phyloP scores from a whole-genome alignment of 2,329 filamentous ascomycete genomes.

The Neopestalotiopsis sp. region DNA sequence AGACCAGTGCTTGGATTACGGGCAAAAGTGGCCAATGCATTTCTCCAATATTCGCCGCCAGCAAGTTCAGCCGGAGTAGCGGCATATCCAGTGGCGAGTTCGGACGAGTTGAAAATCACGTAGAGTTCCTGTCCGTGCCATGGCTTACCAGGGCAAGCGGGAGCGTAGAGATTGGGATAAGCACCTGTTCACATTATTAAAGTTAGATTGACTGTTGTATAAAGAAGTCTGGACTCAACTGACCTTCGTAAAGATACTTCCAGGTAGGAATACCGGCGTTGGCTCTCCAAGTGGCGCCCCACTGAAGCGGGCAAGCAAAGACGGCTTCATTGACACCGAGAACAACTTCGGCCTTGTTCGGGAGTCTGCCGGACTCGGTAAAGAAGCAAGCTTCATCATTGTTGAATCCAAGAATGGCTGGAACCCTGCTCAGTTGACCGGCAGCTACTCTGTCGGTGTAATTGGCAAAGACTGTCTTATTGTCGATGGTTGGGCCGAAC shows the following conservation, averaged over 20 bases:
- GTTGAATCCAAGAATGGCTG: neutral
- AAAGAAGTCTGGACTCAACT: neutral
- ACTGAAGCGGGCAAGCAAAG: neutral
- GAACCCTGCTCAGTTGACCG: neutral
- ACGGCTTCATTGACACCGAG: neutral
- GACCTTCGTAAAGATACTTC: neutral
- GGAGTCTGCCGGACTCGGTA: neutral
- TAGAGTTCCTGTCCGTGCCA: neutral
- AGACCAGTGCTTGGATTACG: neutral
- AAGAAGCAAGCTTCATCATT: neutral
- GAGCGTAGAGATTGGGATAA: neutral
- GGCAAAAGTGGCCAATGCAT: neutral
- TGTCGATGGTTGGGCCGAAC: neutral
- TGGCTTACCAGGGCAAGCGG: neutral
- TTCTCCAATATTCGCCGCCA: neutral
- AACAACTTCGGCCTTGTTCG: neutral
- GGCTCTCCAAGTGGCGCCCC: neutral
- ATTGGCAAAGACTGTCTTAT: neutral
- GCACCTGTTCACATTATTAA: neutral
- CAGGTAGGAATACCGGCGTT: neutral
- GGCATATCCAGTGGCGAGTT: neutral
- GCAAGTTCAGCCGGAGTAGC: neutral
- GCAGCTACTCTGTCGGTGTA: neutral
- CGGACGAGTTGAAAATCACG: neutral
- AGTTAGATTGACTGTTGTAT: neutral